Conservation (phyloP, 176 grass and related monocot species). For the Thalia dealbata region DNA sequence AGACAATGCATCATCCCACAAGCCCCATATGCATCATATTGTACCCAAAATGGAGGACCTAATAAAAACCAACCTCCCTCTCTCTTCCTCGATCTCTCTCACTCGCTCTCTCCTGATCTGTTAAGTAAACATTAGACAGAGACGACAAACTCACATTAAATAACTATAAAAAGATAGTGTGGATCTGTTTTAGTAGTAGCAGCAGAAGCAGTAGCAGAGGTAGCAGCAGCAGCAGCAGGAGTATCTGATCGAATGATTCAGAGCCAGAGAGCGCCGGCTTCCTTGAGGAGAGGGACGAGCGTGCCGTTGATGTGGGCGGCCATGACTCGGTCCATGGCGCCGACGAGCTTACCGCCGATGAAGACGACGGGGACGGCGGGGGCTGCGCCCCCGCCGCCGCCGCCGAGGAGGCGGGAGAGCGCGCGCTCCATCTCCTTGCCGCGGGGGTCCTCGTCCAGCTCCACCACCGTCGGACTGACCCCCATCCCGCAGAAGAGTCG, state of each 20-base stretch:
- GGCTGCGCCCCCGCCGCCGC: conserved; percentile 7
- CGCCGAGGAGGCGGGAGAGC: conserved; percentile 54
- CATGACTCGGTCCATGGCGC: conserved; percentile 89
- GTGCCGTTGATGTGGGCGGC: conserved; percentile 83
- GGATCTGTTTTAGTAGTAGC: background rate
- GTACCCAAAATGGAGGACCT: conserved; percentile 13
- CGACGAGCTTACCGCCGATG: conserved; percentile 83
- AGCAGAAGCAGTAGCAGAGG: no score
- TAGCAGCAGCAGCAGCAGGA: no score
- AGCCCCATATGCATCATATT: background rate
- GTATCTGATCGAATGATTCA: conserved; percentile 11
- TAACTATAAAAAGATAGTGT: conserved; percentile 1
- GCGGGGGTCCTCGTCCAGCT: conserved; percentile 77
- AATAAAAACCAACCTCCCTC: conserved; percentile 15
- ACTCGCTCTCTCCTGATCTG: conserved; percentile 39
- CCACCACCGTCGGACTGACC: conserved; percentile 77
- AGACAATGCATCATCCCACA: background rate
- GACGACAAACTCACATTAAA: conserved; percentile 8
- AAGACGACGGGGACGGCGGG: conserved; percentile 71
- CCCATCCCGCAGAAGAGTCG: conserved; percentile 98
- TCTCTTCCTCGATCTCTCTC: conserved; percentile 18
- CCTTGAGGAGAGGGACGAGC: conserved; percentile 87
- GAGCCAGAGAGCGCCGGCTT: conserved; percentile 94
- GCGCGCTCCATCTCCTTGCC: conserved; percentile 71
- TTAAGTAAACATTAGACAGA: background rate